Evolutionary conservation across 805 yeast species (phyloP).

Genomic region (Ogataea saltuana): DNA sequence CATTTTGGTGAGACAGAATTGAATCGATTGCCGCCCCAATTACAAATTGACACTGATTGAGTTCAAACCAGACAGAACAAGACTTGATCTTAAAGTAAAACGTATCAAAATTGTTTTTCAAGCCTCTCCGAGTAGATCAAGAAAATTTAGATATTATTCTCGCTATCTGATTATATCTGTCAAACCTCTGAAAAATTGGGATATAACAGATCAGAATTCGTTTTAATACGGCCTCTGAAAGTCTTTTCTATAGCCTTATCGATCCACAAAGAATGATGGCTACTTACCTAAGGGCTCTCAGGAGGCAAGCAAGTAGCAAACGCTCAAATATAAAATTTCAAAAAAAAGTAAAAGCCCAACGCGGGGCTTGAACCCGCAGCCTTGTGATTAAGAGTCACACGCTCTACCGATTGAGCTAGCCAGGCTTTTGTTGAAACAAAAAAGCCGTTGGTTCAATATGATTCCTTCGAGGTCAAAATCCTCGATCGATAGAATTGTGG

Average conservation of each 20-base stretch:
- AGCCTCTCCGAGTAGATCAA: neutral
- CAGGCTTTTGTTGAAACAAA: constrained; percentile 19
- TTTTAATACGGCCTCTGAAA: too few species aligned
- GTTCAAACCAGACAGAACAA: neutral
- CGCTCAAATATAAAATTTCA: neutral
- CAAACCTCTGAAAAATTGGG: neutral
- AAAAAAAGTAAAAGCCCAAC: constrained; percentile 23
- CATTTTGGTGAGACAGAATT: constrained; percentile 9
- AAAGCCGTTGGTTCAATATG: too few species aligned
- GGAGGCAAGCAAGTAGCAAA: too few species aligned
- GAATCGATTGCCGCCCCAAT: neutral
- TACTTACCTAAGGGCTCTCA: too few species aligned
- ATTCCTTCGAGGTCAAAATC: too few species aligned
- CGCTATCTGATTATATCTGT: constrained; percentile 5
- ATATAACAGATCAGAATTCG: neutral
- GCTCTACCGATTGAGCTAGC: constrained; percentile 32
- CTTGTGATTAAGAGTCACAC: constrained; percentile 31
- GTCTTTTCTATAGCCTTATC: too few species aligned
- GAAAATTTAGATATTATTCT: constrained; percentile 1
- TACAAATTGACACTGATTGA: neutral
- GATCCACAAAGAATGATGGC: too few species aligned
- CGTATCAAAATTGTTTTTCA: neutral
- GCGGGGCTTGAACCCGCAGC: constrained; percentile 31
- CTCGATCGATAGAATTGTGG: too few species aligned
- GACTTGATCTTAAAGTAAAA: neutral